Evolutionary conservation across 805 yeast species (phyloP).

Genomic region (Yarrowia alimentaria): DNA sequence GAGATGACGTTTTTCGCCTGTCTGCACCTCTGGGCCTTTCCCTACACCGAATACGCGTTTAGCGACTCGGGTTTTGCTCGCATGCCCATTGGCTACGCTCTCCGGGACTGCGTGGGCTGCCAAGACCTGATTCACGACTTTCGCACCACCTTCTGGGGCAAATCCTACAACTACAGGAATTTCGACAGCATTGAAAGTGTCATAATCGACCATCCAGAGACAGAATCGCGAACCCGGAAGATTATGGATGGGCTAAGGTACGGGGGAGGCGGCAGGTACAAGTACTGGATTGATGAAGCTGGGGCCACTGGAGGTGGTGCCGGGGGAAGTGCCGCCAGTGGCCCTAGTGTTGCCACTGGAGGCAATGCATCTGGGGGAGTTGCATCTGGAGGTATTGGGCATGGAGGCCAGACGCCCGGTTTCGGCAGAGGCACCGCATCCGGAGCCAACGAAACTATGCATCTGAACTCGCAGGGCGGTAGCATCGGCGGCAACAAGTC

Average conservation of each 20-base stretch:
- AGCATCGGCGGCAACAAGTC: no score
- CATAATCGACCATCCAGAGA: slow-evolving; percentile 62
- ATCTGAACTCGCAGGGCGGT: no score
- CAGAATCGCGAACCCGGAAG: slow-evolving; percentile 61
- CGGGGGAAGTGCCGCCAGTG: no score
- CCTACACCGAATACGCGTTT: slow-evolving; percentile 67
- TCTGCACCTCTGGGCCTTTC: slow-evolving; percentile 86
- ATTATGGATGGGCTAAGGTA: slow-evolving; percentile 82
- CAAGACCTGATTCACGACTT: slow-evolving; percentile 82
- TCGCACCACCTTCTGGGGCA: slow-evolving; percentile 63
- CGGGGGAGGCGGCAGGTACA: slow-evolving; percentile 70
- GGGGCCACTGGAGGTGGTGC: no score
- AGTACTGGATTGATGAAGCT: no score
- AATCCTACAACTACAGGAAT: slow-evolving; percentile 71
- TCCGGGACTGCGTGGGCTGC: slow-evolving; percentile 71
- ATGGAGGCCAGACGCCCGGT: no score
- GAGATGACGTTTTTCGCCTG: slow-evolving; percentile 84
- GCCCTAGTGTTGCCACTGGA: no score
- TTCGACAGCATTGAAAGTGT: slow-evolving; percentile 78
- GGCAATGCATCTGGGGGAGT: no score
- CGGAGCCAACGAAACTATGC: no score
- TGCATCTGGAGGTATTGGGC: no score
- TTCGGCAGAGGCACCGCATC: no score
- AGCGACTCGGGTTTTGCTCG: slow-evolving; percentile 69
- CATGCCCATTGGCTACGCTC: slow-evolving; percentile 57